Base-by-base conservation (phyloP, 305 asterid genomes). In the Lippia alba region DNA sequence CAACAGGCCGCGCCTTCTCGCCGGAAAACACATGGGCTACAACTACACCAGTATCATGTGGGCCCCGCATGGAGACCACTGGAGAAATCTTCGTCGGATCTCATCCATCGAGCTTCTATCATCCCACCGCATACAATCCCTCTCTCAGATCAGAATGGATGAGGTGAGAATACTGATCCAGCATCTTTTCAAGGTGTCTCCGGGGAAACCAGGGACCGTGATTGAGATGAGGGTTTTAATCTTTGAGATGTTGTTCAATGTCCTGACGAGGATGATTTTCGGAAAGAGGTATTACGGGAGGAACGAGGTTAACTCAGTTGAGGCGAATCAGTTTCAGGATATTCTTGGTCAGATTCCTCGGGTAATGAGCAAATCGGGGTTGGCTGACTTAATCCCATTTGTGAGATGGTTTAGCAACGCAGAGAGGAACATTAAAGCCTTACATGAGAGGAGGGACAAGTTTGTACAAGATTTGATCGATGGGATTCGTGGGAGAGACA, bases 161-260 rank as follows among this genome's bases (percentile, higher is more conserved):
- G 71, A 53, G 40, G 53, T 67, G 8, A 61, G 17, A 9, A 34
- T 1, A 7, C 33, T 67, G 62, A 39, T 67, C 19, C 51, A 53
- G 8, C 54, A 14, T 40, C 34, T 67, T n/a, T 54, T 8, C 30
- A 61, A 33, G 7, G 53, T 20, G 11, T 12, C 55, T 8, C 11
- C 18, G 4, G 56, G 20, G 12, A 36, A 53, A 17, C 50, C 72
- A 1, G 72, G 72, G 19, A 10, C 19, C 9, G 5, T 12, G 12
- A 14, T 67, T 12, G 63, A 67, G n/a, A 50, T 67, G 61, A 54
- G 63, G 40, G 39, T 5, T 9, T 11, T 40, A 6, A 54, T 67
- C 61, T 67, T 67, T 44, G 72, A 67, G 63, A 39, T 51, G 19
- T 7, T 67, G 72, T 67, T 67, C 62, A 54, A 67, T 34, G 34